Percentiles rank a stretch among this genome's conserved stretches.
Evolutionary conservation across 2,329 filamentous ascomycete species (phyloP).

Genomic region (Lasiodiplodia citricola): DNA sequence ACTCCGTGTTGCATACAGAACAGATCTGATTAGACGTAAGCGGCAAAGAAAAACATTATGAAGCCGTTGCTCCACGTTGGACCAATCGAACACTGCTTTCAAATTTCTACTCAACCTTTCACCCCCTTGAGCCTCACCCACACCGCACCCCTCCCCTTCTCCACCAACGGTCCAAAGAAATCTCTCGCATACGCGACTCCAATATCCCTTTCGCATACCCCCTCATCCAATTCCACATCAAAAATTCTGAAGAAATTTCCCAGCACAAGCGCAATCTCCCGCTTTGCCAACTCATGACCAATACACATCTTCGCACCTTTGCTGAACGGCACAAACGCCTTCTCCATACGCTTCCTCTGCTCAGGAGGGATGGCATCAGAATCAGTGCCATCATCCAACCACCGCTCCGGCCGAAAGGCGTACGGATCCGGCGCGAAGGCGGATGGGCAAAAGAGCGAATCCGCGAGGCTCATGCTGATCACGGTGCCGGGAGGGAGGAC

Average conservation of each 20-base stretch:
- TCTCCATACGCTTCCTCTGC: constrained; percentile 31
- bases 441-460: constrained; percentile 23
- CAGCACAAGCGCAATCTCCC: constrained; percentile 31
- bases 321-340: constrained; percentile 45
- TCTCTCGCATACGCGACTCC: constrained; percentile 26
- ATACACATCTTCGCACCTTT: constrained; percentile 45
- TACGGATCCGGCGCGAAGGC: constrained; percentile 30
- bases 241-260: constrained; percentile 28
- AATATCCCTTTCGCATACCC: constrained; percentile 31
- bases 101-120: background rate
- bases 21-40: no score
- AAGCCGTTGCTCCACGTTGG: no score
- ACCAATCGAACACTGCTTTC: no score
- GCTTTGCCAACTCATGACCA: constrained; percentile 42
- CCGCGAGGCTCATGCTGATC: constrained; percentile 28
- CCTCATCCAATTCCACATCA: constrained; percentile 29
- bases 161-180: constrained; percentile 31
- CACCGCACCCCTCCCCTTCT: constrained; percentile 29
- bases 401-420: constrained; percentile 31
- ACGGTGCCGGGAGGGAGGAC: constrained; percentile 28
- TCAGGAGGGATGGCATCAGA: background rate
- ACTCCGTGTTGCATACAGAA: no score
- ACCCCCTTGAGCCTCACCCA: constrained; percentile 11
- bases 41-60: no score
- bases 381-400: constrained; percentile 24